phyloP scores from a whole-genome alignment of 2,329 filamentous ascomycete genomes.

The Epichloe gansuensis region DNA sequence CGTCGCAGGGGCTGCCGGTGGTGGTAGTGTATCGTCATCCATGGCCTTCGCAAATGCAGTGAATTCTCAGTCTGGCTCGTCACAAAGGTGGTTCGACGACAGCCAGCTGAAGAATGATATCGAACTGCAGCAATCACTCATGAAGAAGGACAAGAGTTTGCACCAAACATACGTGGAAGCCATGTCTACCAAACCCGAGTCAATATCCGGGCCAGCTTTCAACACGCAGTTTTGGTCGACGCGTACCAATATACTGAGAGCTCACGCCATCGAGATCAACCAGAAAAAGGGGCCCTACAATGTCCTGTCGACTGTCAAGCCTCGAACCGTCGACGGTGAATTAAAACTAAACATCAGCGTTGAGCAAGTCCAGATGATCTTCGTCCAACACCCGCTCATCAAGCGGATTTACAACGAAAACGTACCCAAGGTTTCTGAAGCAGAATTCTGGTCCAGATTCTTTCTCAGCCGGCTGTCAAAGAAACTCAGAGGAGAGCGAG shows the following conservation, averaged over 20 bases:
- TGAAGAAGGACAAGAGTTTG: slow-evolving; percentile 65
- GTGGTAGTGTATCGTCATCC: slow-evolving; percentile 45
- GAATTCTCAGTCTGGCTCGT: slow-evolving; percentile 37
- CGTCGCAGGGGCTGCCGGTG: slow-evolving; percentile 14
- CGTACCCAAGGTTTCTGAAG: slow-evolving; percentile 66
- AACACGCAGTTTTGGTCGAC: slow-evolving; percentile 92
- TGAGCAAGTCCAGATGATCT: slow-evolving; percentile 87
- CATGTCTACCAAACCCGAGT: slow-evolving; percentile 68
- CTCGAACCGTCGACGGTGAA: slow-evolving; percentile 35
- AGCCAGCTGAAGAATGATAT: slow-evolving; percentile 63
- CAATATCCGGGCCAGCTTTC: slow-evolving; percentile 68
- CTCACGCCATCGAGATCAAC: slow-evolving; percentile 76
- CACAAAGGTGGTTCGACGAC: slow-evolving; percentile 65
- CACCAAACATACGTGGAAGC: slow-evolving; percentile 81
- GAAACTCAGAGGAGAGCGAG: slow-evolving; percentile 78
- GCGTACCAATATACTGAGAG: slow-evolving; percentile 69
- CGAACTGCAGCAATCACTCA: slow-evolving; percentile 73
- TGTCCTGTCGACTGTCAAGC: slow-evolving; percentile 80
- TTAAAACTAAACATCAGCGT: slow-evolving; percentile 74
- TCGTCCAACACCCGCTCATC: slow-evolving; percentile 83
- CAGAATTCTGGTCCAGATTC: slow-evolving; percentile 86
- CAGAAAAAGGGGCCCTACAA: slow-evolving; percentile 89
- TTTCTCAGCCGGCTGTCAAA: slow-evolving; percentile 86
- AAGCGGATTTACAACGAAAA: slow-evolving; percentile 87
- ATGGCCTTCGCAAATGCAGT: slow-evolving; percentile 69